Conservation (phyloP, 108 stramenopile genomes). For the Nitzschia sp. region DNA sequence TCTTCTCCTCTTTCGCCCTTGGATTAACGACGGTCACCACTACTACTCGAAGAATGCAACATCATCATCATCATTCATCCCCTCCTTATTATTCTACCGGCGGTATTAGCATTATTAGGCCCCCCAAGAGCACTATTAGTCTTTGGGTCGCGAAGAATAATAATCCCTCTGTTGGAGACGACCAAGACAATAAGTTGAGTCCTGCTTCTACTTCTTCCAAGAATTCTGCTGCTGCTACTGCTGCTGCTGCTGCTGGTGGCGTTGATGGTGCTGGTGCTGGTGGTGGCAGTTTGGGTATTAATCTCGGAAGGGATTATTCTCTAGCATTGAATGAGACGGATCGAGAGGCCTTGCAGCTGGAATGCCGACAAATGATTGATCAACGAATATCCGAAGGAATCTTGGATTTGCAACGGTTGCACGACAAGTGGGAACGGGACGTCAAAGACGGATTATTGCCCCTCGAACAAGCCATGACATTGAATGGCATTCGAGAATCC, state of each 20-base stretch:
- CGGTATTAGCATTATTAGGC: neutral
- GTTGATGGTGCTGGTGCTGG: neutral
- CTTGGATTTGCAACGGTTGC: neutral
- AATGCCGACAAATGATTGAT: neutral
- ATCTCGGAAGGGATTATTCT: neutral
- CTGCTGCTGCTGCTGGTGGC: no score
- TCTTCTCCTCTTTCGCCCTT: no score
- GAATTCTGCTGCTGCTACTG: no score
- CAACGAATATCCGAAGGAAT: neutral
- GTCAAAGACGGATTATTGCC: neutral
- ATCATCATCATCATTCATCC: no score
- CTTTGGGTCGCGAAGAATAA: neutral
- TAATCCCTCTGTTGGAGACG: neutral
- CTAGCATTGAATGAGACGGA: constrained; percentile 8
- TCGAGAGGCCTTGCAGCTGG: neutral
- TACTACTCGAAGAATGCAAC: no score
- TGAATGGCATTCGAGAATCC: constrained; percentile 6
- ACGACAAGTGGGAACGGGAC: constrained; percentile 4
- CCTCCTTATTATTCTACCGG: no score
- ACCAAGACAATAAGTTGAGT: no score
- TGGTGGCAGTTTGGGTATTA: neutral
- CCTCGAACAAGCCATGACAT: constrained; percentile 12
- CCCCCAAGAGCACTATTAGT: neutral
- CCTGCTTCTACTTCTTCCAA: no score
- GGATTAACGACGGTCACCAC: no score